Evolutionary conservation across 1,139 yeast genomes (phyloP), one percentile per base, ranked within the genome.

Genomic region (Protomyces inundatus): DNA sequence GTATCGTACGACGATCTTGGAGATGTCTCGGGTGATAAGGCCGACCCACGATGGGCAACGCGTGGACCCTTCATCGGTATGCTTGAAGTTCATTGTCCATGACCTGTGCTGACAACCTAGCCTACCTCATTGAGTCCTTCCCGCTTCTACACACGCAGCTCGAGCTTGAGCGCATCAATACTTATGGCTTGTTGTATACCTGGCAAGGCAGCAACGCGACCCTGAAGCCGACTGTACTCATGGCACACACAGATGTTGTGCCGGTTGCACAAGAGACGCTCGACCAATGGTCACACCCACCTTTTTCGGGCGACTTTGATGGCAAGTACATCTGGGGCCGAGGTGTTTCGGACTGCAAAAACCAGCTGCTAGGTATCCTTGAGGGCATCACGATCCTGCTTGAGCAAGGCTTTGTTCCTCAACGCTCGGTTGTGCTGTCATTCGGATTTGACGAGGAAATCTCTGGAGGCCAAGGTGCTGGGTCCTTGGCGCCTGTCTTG

Each of bases 191-290:
- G 66, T 80, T 88, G 16, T 84, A 79, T 71, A 81, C 85, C 35
- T 86, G 89, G 86, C 75, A 82, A 68, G 95, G 95, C 32, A 71
- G 81, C 0, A 76, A 84, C 66, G 54, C 73, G 4, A 66, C 71
- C 2, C 76, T 85, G 70, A 84, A 86, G 72, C 96, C 96, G 4
- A 69, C 85, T 12, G 72, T 88, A 73, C 76, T 88, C 53, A 81
- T 85, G 74, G 90, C 93, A 2, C 96, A 89, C 73, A 89, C 85
- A 72, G 96, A 88, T 72, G 88, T 86, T 3, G 96, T 89, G 12
- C 96, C 96, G 0, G 87, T 88, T n/a, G 85, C 84, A 70, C 73
- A 75, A 36, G 84, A 78, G 32, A 82, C 89, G 12, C 72, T 80
- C 53, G 77, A 73, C 46, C 77, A 80, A 58, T 88, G 96, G 96